Percentiles rank a stretch among this genome's conserved stretches.
These are phyloP conservation scores for Globisporangium cederbergense DNA, from an alignment of 352 stramenopile genomes.

Conservation along the genomic window DNA sequence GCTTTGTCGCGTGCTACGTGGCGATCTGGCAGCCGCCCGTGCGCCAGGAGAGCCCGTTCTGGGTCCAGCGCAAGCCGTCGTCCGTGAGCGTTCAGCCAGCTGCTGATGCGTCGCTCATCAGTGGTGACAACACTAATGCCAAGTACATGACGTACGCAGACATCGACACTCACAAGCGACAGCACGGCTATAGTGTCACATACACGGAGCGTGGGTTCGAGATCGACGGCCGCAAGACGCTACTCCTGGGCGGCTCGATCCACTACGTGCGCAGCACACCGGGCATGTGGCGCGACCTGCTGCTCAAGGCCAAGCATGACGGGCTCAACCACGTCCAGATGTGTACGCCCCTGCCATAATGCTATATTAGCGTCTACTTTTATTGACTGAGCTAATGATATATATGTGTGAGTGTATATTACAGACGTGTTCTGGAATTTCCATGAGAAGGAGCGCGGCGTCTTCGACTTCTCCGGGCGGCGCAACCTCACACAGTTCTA, in stretches of 20 bases:
- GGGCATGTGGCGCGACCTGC: constrained; percentile 49
- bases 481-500: constrained; percentile 66
- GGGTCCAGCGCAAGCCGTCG: background rate
- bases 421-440: constrained; percentile 78
- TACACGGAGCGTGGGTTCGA: constrained; percentile 52
- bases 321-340: constrained; percentile 74
- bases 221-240: constrained; percentile 49
- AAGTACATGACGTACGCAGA: constrained; percentile 64
- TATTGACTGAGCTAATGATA: background rate
- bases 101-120: background rate
- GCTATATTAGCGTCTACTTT: background rate
- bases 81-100: background rate
- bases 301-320: constrained; percentile 64
- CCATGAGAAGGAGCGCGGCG: constrained; percentile 50
- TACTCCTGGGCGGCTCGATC: constrained; percentile 69
- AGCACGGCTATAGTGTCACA: constrained; percentile 44
- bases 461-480: constrained; percentile 45
- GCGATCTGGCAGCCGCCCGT: constrained; percentile 36
- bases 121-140: background rate
- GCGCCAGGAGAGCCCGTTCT: constrained; percentile 40
- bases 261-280: constrained; percentile 54
- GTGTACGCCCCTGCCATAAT: constrained; percentile 31
- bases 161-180: constrained; percentile 33
- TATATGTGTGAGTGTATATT: background rate
- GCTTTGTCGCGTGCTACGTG: constrained; percentile 52